Evolutionary conservation across 164 flowering plant species (phyloP), one percentile per base, ranked within the genome.

Genomic region (Vitis labrusca): DNA sequence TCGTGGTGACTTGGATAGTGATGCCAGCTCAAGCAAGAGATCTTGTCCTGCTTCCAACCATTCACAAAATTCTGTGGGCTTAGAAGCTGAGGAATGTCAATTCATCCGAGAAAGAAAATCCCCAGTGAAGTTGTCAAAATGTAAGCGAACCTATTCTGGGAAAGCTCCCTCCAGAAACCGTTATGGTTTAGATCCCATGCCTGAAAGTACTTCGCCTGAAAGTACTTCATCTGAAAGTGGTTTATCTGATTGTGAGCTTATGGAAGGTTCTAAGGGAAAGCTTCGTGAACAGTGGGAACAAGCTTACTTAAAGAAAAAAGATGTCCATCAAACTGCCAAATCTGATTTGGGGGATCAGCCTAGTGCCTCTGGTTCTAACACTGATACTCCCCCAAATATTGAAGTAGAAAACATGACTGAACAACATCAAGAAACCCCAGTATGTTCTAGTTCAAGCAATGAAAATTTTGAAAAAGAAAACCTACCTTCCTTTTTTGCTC

Each of bases 211-310:
- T 19, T 19, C 23, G 14, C 78, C 73, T 67, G 90, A 83, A 9
- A 70, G 71, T 75, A 74, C 67, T 69, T 82, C 84, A 62, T 82
- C 88, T 17, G 91, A 82, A 14, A 80, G 80, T 75, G 96, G 86
- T 65, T 71, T 50, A 67, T 85, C 91, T 67, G 98, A 94, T 71
- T 87, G 91, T 84, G 97, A 92, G 73, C 9, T 89, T 37, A 73
- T 90, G 84, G 92, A 84, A 64, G 87, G 75, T 69, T 78, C 87
- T 65, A 76, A 57, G 12, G 91, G 84, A 10, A 68, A 77, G 68
- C 73, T 90, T 60, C 90, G 83, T 57, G 88, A 88, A 60, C 81
- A 80, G 67, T 92, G 97, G 98, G 88, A 87, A 78, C 85, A 79
- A 64, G 93, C 97, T 73, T 82, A 74, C 30, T 61, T 64, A 7